Evolutionary conservation across 257 asterid genomes (phyloP).

Genomic region (Fraxinus anomala): DNA sequence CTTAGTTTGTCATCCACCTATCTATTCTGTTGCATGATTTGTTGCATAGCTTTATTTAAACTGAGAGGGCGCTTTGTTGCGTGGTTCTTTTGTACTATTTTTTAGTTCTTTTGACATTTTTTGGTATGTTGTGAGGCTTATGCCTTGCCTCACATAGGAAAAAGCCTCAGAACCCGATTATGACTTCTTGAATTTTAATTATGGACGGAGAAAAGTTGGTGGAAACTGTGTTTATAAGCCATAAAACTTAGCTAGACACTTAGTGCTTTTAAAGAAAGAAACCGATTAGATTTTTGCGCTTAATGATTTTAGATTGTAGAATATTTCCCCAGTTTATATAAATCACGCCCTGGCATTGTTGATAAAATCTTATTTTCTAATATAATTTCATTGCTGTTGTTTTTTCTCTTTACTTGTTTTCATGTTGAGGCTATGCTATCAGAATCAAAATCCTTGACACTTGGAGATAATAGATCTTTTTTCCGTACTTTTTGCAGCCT

Average conservation of each 20-base stretch:
- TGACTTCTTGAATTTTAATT: no score
- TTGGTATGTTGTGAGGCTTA: no score
- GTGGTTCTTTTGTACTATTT: no score
- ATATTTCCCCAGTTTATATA: neutral
- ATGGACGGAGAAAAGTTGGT: neutral
- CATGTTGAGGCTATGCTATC: neutral
- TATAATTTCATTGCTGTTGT: neutral
- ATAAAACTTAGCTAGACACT: no score
- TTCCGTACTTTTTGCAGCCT: constrained; percentile 56
- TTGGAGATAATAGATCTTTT: constrained; percentile 25
- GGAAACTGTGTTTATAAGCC: neutral
- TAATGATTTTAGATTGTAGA: neutral
- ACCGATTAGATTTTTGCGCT: neutral
- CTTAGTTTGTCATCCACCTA: no score
- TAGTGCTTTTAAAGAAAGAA: neutral
- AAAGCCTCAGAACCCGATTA: no score
- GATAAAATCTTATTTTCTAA: neutral
- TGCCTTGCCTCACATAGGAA: no score
- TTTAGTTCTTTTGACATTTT: no score
- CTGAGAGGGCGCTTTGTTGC: no score
- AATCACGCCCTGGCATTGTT: constrained; percentile 5
- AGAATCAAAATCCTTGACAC: neutral
- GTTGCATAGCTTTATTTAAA: no score
- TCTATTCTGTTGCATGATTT: no score
- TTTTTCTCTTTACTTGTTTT: neutral